Percentiles rank a stretch among this genome's conserved stretches.
These are phyloP conservation scores for Drechslerella dactyloides DNA, from an alignment of 2,329 filamentous ascomycete genomes.

Conservation along the genomic window DNA sequence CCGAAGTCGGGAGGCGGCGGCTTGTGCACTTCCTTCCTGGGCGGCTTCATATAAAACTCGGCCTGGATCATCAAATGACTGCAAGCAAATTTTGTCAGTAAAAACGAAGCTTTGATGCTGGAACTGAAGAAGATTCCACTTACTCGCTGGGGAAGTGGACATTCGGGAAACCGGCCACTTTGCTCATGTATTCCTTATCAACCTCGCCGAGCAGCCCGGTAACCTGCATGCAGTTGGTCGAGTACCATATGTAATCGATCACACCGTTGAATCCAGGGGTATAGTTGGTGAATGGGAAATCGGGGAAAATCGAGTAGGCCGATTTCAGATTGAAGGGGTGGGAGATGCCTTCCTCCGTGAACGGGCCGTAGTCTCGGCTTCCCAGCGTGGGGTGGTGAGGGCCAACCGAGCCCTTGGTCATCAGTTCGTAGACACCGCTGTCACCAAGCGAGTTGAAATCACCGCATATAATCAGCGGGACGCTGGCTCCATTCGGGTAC, in stretches of 20 bases:
- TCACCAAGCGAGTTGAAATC: conserved; percentile 92
- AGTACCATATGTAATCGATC: conserved; percentile 98
- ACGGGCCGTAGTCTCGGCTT: conserved; percentile 85
- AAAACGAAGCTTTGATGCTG: too few relatives aligned
- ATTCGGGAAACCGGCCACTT: conserved; percentile 88
- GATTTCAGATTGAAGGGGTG: conserved; percentile 95
- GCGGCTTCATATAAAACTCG: conserved; percentile 85
- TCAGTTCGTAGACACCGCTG: conserved; percentile 88
- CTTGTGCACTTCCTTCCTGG: conserved; percentile 74
- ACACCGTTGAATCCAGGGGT: conserved; percentile 90
- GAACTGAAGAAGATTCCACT: conserved; percentile 33
- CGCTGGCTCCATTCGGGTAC: conserved; percentile 83
- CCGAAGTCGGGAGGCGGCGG: conserved; percentile 70
- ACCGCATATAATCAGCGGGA: conserved; percentile 88
- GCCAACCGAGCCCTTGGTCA: conserved; percentile 78
- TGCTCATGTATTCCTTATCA: conserved; percentile 81
- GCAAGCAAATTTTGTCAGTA: conserved; percentile 16
- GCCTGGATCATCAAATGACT: conserved; percentile 83
- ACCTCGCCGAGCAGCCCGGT: conserved; percentile 84
- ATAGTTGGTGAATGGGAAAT: conserved; percentile 94
- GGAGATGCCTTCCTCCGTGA: conserved; percentile 87
- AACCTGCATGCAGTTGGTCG: conserved; percentile 84
- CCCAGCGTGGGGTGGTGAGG: conserved; percentile 81
- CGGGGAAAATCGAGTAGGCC: conserved; percentile 81
- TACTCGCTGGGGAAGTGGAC: conserved; percentile 88